phyloP scores from a whole-genome alignment of 2,329 filamentous ascomycete species.

The Beauveria medogensis region DNA sequence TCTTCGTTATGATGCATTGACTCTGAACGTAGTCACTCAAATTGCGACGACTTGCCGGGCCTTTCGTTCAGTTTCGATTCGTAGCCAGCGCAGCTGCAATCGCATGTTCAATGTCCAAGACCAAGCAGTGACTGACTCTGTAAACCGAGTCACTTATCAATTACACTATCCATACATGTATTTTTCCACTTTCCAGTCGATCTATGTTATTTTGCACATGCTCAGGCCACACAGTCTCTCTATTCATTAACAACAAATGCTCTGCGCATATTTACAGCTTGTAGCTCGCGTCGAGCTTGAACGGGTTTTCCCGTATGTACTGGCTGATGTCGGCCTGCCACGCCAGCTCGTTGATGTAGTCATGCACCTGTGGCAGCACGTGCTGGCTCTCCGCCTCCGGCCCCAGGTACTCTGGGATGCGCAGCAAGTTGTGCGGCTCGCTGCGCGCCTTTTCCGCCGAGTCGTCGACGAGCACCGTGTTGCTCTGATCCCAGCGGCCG shows the following conservation, averaged over 20 bases:
- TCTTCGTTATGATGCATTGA: background rate
- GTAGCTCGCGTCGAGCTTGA: conserved; percentile 30
- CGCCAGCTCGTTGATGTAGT: conserved; percentile 50
- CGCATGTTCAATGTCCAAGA: background rate
- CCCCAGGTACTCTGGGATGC: conserved; percentile 68
- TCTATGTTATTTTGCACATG: background rate
- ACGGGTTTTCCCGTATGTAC: conserved; percentile 47
- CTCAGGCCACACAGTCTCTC: background rate
- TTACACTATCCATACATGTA: background rate
- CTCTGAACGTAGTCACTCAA: background rate
- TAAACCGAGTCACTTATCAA: too few relatives aligned
- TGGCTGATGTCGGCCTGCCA: conserved; percentile 53
- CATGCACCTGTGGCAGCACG: conserved; percentile 51
- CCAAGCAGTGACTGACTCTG: background rate
- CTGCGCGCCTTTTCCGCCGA: conserved; percentile 68
- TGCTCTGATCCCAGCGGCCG: conserved; percentile 65
- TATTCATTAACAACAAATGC: background rate
- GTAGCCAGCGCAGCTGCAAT: background rate
- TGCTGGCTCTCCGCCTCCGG: conserved; percentile 29
- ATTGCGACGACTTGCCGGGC: too few relatives aligned
- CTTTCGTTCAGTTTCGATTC: background rate
- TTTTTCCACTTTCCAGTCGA: background rate
- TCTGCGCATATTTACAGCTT: background rate
- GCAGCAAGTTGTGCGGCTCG: conserved; percentile 77
- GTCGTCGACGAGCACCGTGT: conserved; percentile 89